Base-by-base conservation (phyloP, 495 filamentous ascomycete species). In the Opeltia flavorubescens region DNA sequence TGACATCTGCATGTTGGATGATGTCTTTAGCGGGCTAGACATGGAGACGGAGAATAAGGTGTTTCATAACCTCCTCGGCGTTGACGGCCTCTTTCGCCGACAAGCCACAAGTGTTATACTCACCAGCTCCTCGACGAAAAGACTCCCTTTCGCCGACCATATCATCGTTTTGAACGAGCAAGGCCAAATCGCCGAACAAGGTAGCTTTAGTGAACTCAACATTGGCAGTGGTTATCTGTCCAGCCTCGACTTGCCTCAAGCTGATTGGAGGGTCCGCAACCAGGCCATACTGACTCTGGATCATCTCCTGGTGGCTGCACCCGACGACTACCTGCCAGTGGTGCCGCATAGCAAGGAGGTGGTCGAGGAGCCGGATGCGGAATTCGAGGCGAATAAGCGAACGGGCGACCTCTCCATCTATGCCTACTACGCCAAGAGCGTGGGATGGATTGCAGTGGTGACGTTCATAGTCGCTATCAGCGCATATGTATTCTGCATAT, bases 1-100 rank as follows among this genome's bases (percentile, higher is more conserved):
- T n/a, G 64, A 70, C 35, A 54, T 78, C 8, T 54, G 76, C 20
- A 60, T 81, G 7, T 56, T 81, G 2, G 77, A 80, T 44, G 75
- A 84, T 51, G 63, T 76, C 5, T 66, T 84, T 23, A 80, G 70
- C 45, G 76, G 73, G 3, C 62, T 83, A 11, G 80, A 83, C 54
- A 60, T 67, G 0, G 64, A 68, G 8, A 82, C 79, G 0, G 77
- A 80, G 51, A 67, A 76, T 5, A 64, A 71, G 12, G 71, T 83
- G 1, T 81, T 79, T 48, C 65, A 71, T 21, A 63, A 63, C 26
- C 55, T 83, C 2, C 66, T 83, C 29, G 71, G 76, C 5, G 55
- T 50, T n/a, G 56, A 70, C 12, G 76, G 76, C 12, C 55, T 83
- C 2, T 57, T 81, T 1, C 65, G 70, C 13, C 58, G 64, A 27